Base-by-base conservation (phyloP, 345 rosid genomes). In the Chamaenerion angustifolium region DNA sequence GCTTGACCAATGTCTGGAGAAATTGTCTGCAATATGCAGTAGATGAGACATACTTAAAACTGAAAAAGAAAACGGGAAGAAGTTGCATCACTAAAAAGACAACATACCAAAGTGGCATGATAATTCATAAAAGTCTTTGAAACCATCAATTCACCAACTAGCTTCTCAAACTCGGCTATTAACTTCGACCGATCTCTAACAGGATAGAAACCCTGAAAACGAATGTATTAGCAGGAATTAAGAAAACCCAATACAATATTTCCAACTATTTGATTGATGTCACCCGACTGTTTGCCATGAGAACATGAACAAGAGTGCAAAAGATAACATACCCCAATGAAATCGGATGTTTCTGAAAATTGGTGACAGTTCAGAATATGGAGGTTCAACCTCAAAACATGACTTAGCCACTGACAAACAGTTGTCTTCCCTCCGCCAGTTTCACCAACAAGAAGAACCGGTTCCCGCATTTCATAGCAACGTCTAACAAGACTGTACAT, bases 391-490 rank as follows among this genome's bases (percentile, higher is more conserved):
- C 72, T 69, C 72, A 78, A 56, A 41, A 67, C 63, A 25, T 49
- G 37, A 70, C 88, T 74, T 62, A 89, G 71, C 59, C 81, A 62
- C 71, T 89, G 95, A 70, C 98, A 84, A 54, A 80, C 88, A 23
- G 95, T 86, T 35, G 98, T 90, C 79, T 86, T 90, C 45, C 98
- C 98, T 57, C 98, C 95, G 47, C 98, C 96, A 59, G 98, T 86
- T 65, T 90, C 96, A 50, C 98, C 98, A 67, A 86, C 98, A 67
- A 90, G 98, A 42, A 90, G 98, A 52, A 90, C 87, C 25, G 98
- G 98, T 65, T 90, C 98, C 48, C 69, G 84, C 56, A 86, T 63
- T 76, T 81, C 72, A 65, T 78, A 82, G 59, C 89, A 90, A 54
- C 81, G 84, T 58, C 57, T 69, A 16, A 90, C 78, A 50, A 90